phyloP scores from a whole-genome alignment of 345 rosid genomes.

The Geranium rotundifolium region DNA sequence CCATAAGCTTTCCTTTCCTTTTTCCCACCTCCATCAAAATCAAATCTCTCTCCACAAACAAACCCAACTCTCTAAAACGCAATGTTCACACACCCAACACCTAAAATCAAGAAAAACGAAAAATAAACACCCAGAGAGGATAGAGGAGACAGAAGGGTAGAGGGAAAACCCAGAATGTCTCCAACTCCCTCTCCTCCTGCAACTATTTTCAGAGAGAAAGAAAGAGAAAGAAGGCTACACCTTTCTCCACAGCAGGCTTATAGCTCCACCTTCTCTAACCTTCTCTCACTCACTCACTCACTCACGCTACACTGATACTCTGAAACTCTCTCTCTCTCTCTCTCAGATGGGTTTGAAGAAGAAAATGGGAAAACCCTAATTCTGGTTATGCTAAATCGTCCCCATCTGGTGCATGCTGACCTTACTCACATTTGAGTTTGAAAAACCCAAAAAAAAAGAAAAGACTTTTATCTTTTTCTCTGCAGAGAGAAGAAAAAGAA shows the following conservation, averaged over 20 bases:
- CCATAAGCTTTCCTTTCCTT: slow-evolving; percentile 3
- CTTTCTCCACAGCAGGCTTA: slow-evolving; percentile 9
- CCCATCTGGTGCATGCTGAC: neutral
- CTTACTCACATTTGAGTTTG: neutral
- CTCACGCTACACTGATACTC: neutral
- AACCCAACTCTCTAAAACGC: neutral
- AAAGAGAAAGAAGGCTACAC: slow-evolving; percentile 42
- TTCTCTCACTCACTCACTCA: slow-evolving; percentile 43
- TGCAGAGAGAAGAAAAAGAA: slow-evolving; percentile 2
- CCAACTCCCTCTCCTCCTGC: slow-evolving; percentile 47
- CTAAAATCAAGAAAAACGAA: neutral
- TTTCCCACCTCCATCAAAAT: neutral
- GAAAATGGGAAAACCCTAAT: slow-evolving; percentile 5
- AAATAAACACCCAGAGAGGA: slow-evolving; percentile 39
- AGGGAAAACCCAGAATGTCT: slow-evolving; percentile 44
- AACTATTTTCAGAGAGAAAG: slow-evolving; percentile 23
- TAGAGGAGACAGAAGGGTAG: slow-evolving; percentile 48
- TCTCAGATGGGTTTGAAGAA: neutral
- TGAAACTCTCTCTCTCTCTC: too few species aligned
- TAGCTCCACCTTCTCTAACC: slow-evolving; percentile 74
- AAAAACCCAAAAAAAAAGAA: too few species aligned
- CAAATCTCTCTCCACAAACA: too few species aligned
- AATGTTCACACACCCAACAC: neutral
- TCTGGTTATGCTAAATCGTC: neutral
- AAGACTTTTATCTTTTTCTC: neutral